Base-by-base conservation (phyloP, 2,329 filamentous ascomycete species). In the Rosellinia necatrix region DNA sequence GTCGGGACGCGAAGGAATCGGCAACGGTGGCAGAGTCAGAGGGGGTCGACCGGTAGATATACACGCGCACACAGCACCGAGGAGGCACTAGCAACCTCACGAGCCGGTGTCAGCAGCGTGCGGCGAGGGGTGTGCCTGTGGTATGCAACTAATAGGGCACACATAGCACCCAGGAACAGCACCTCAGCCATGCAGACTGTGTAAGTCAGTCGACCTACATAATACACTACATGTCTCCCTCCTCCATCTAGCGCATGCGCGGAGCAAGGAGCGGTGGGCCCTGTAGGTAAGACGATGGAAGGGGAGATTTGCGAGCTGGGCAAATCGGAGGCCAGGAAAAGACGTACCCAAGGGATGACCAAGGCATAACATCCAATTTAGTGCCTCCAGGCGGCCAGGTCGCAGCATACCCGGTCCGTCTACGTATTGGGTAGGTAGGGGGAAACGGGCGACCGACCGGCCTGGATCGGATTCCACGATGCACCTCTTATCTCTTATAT, bases 31-130 rank as follows among this genome's bases (percentile, higher is more conserved):
- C 32, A 50, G 51, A 58, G 48, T 57, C 54, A 62, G 64, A 65
- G 65, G 63, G 58, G 56, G 52, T 41, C 56, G 56, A 49, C 59
- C 61, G 62, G 63, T 67, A 66, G 63, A 66, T 66, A 66, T 61
- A 67, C 56, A 55, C 43, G 38, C 34, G 55, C 41, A 56, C 41
- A 35, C 43, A 17, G 9, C 21, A 29, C n/a, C 8, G 21, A 30
- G 24, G 47, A 63, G 44, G 51, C 56, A 43, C 47, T 59, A 62
- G 57, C 50, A 61, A 60, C 61, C 52, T 43, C 42, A 48, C 46
- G 55, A 59, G 56, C 53, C 54, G 25, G 60, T 56, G 62, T 64
- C 61, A 65, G 63, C 63, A 60, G 59, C 53, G 57, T 55, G 58
- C 61, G 64, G 63, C 63, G 61, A 60, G 55, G 57, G 57, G 58